Percentiles rank a stretch among this genome's conserved stretches.
Evolutionary conservation across 257 asterid species (phyloP).

Genomic region (Nicotiana otophora): DNA sequence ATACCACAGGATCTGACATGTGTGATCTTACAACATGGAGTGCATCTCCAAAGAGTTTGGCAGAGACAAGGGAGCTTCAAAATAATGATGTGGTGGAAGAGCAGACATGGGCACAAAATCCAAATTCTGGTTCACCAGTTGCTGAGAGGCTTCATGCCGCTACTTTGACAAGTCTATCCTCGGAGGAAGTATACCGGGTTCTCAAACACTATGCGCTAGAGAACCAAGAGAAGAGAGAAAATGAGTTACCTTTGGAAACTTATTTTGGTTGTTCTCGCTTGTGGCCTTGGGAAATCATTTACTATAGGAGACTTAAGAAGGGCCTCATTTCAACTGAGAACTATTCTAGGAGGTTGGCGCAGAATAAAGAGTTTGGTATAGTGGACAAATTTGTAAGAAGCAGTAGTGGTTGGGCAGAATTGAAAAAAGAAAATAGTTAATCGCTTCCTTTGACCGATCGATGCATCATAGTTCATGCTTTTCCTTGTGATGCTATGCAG

Average conservation of each 20-base stretch:
- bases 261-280: constrained; percentile 62
- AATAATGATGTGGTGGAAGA: constrained; percentile 14
- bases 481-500: constrained; percentile 1
- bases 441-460: not conserved
- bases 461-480: not conserved
- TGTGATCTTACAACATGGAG: constrained; percentile 15
- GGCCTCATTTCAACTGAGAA: constrained; percentile 48
- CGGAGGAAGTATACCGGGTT: constrained; percentile 37
- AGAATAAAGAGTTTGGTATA: constrained; percentile 42
- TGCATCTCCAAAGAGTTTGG: constrained; percentile 4
- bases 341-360: constrained; percentile 38
- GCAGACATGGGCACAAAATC: constrained; percentile 2
- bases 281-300: constrained; percentile 68
- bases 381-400: constrained; percentile 52
- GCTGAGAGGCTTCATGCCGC: constrained; percentile 18
- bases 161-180: constrained; percentile 27
- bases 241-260: constrained; percentile 31
- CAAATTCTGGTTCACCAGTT: constrained; percentile 2
- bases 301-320: constrained; percentile 41
- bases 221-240: constrained; percentile 29
- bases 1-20: constrained; percentile 12
- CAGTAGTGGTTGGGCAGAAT: constrained; percentile 62
- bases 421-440: constrained; percentile 27
- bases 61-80: constrained; percentile 14
- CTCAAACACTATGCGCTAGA: constrained; percentile 33